Evolutionary conservation across 495 filamentous ascomycete genomes (phyloP), one percentile per base, ranked within the genome.

Genomic region (Cercophora sp.): DNA sequence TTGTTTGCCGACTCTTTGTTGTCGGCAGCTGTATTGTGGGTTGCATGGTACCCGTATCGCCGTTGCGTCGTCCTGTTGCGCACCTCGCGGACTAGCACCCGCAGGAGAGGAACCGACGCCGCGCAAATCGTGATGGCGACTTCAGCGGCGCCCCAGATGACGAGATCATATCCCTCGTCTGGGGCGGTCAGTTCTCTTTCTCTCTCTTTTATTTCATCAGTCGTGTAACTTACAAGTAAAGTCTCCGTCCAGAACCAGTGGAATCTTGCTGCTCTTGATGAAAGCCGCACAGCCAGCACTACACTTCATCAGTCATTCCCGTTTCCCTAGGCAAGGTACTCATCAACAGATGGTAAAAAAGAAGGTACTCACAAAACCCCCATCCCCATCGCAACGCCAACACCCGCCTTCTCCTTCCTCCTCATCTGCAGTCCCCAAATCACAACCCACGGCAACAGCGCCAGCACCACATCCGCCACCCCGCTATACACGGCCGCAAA

Each of bases 351-450:
- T n/a, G n/a, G n/a, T n/a, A 1, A 8, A 10, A 8, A 32, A 31
- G 18, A 15, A 26, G n/a, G 11, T 3, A 57, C 70, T 56, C 34
- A 71, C 69, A 72, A 68, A 11, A 70, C 49, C 5, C 70, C 70
- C 61, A 73, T 66, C 36, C 65, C 68, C 70, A 73, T 73, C 4
- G 65, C 70, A 16, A 70, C 4, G 10, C 51, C 62, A 11, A 73
- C 62, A 4, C 70, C 70, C 36, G 70, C 47, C 58, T 66, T 69
- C 55, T 71, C 70, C 23, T 64, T 64, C 34, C 32, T 63, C 36
- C 56, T 59, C 59, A 73, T 68, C 35, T 65, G 58, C 22, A 67
- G 53, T 5, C 47, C 57, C 60, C 62, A 67, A 1, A 73, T 54
- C 9, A 72, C 56, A 16, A 37, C 50, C 69, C 70, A 73, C 0